Base-by-base conservation (phyloP, 2,329 filamentous ascomycete species). In the Verticillium longisporum region DNA sequence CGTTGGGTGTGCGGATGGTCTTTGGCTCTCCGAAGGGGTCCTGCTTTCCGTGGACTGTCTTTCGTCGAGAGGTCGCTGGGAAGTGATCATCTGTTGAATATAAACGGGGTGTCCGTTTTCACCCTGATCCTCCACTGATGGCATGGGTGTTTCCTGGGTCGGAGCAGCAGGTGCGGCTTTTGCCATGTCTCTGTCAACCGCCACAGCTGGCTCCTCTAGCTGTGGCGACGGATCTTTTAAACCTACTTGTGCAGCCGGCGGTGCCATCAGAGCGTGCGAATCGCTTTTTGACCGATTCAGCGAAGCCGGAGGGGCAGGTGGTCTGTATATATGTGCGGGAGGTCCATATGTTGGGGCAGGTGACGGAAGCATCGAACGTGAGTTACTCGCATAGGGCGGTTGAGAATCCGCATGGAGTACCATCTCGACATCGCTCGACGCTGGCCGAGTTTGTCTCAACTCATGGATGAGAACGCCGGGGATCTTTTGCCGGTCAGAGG, bases 381-480 rank as follows among this genome's bases (percentile, higher is more conserved):
- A 15, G 32, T 34, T 33, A n/a, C 18, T 50, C 15, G 45, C n/a
- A 50, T 50, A 11, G 21, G 18, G n/a, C 13, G n/a, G n/a, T 26
- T 50, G 45, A 26, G 45, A 26, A 10, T 26, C 45, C 7, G n/a
- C 54, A 34, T 55, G 26, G 7, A 34, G 54, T 3, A 55, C 54
- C 54, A 55, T 55, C 31, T 64, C 63, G 10, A 56, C 54, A 31
- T 65, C 64, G 50, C 59, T 61, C 15, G 64, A 61, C 14, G 55
- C 56, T n/a, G 33, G 26, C n/a, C 55, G 58, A 13, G 37, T 60
- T 58, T 71, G 71, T 63, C 71, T 73, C 56, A 78, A 69, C 58
- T 73, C 71, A 56, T 75, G 80, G 13, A 79, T 77, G 14, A 84
- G 81, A 64, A 76, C 70, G 7, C 45, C 45, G 1, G 76, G 75